Conservation (phyloP, 192 early-diverging fungal species). For the Pilaira anomala region DNA sequence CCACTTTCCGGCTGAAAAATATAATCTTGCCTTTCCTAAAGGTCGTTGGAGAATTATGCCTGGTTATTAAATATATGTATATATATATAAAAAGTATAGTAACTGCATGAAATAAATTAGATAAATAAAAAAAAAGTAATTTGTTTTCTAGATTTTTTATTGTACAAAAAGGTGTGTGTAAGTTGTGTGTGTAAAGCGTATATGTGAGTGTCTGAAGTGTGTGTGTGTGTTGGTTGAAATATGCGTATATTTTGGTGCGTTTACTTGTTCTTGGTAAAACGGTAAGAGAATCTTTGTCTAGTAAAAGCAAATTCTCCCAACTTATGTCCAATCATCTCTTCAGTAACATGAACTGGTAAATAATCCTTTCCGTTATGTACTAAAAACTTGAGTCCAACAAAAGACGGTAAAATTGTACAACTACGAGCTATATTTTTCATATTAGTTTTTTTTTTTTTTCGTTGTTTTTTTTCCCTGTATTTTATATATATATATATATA, state of each 20-base stretch:
- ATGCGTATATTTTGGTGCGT: background rate
- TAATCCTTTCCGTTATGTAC: conserved; percentile 95
- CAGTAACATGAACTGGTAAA: conserved; percentile 75
- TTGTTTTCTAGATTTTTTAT: no score
- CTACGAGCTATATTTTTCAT: conserved; percentile 59
- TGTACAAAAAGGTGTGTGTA: background rate
- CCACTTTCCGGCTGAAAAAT: conserved; percentile 52
- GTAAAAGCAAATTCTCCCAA: conserved; percentile 94
- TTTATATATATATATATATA: no score
- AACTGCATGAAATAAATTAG: no score
- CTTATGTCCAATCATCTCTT: conserved; percentile 94
- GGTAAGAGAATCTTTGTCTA: conserved; percentile 78
- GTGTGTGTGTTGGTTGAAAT: background rate
- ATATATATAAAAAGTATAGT: no score
- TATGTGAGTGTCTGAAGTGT: background rate
- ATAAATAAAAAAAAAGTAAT: no score
- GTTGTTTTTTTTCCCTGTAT: background rate
- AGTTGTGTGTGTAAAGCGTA: background rate
- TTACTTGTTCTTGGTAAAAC: conserved; percentile 75
- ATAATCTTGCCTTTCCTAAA: conserved; percentile 15
- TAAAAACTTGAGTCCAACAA: conserved; percentile 83
- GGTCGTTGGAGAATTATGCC: conserved; percentile 31
- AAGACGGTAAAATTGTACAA: conserved; percentile 87
- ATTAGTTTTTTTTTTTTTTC: background rate
- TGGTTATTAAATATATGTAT: conserved; percentile 16